A percentile compares a stretch with the other conserved stretches of the same genome.
These are phyloP conservation scores for Penicillium sp. DNA, from an alignment of 2,329 filamentous ascomycete species.

Conservation along the genomic window DNA sequence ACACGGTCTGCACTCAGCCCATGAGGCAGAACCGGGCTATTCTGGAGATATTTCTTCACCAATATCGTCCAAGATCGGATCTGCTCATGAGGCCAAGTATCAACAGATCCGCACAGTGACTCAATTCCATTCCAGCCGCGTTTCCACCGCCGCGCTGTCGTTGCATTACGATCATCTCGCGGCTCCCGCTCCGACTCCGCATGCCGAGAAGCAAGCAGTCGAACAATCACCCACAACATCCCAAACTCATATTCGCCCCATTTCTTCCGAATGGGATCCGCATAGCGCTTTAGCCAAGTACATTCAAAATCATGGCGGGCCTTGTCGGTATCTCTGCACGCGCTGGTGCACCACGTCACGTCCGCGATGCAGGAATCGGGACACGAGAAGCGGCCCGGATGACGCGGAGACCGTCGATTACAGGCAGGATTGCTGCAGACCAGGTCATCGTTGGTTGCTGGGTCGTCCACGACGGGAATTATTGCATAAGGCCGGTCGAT, in stretches of 20 bases:
- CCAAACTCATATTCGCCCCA: conserved; percentile 36
- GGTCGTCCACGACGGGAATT: conserved; percentile 34
- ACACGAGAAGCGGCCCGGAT: conserved; percentile 17
- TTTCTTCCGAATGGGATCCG: conserved; percentile 27
- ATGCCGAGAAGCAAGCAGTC: conserved; percentile 29
- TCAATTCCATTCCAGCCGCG: conserved; percentile 28
- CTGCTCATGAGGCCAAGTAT: conserved; percentile 33
- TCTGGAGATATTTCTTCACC: conserved; percentile 34
- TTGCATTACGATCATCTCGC: neutral
- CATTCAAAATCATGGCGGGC: conserved; percentile 34
- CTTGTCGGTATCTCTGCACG: conserved; percentile 25
- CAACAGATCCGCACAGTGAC: conserved; percentile 31
- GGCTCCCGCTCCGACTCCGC: conserved; percentile 6
- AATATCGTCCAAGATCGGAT: conserved; percentile 28
- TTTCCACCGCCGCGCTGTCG: conserved; percentile 9
- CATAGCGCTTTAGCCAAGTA: conserved; percentile 31
- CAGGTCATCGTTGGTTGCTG: conserved; percentile 22
- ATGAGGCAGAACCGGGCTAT: conserved; percentile 19
- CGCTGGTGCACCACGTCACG: conserved; percentile 31
- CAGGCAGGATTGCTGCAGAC: conserved; percentile 35
- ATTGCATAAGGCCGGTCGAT: conserved; percentile 34
- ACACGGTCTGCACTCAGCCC: conserved; percentile 17
- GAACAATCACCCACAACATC: conserved; percentile 38
- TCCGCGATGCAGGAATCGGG: conserved; percentile 28
- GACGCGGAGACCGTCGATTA: conserved; percentile 20